Base-by-base conservation (phyloP, 345 rosid genomes). In the Gossypium bickii region DNA sequence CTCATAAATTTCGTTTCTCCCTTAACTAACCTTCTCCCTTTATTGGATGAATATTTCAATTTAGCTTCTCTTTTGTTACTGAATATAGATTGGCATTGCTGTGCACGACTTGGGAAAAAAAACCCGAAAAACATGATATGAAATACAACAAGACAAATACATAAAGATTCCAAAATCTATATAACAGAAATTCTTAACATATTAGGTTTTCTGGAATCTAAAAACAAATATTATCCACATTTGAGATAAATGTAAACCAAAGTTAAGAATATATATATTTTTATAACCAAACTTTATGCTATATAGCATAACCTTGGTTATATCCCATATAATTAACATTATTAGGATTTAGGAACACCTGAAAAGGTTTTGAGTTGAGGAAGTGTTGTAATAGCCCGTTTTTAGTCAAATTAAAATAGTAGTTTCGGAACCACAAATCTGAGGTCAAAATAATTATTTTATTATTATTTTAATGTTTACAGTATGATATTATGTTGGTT, bases 41-140 rank as follows among this genome's bases (percentile, higher is more conserved):
- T 1, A 74, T 67, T 47, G 11, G 34, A 22, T 15, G 12, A 25
- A 49, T 15, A 15, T 68, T 68, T 25, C 24, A 49, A 44, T 68
- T 49, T 49, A 55, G 72, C 12, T 68, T 25, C 24, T 74, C 25
- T 71, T 67, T 67, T 44, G 7, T 55, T 38, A 20, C 62, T 53
- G 4, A 3, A 71, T 16, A 3, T 17, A 18, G 59, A 55, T 7
- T 55, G 59, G 10, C 12, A 55, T 18, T 55, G 59, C 5, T n/a
- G 20, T 22, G 18, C 22, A 17, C 22, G 56, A 16, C 18, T 1
- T 13, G 56, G 12, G n/a, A 16, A 7, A 52, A 52, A 51, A 52
- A 13, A n/a, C n/a, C n/a, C 0, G 1, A 53, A 53, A 53, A 53
- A 53, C 58, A 53, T 16, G 22, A 53, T 53, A 53, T 9, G 2